Percentiles rank a stretch among this genome's conserved stretches.
phyloP scores from a whole-genome alignment of 805 yeast species.

The Yamadazyma tumulicola region DNA sequence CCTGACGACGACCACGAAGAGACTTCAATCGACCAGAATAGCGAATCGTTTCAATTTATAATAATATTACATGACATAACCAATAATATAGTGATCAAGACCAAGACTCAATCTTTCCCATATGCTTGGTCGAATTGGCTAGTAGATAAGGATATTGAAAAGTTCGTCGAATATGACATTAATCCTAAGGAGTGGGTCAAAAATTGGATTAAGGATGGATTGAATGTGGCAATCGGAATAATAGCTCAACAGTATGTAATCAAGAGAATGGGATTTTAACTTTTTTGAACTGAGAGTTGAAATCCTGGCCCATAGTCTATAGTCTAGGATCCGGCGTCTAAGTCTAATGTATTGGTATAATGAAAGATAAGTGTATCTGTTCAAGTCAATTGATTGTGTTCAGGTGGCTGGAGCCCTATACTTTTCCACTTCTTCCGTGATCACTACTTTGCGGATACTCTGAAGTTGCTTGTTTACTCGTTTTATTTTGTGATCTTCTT shows the following conservation, averaged over 20 bases:
- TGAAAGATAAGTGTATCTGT: too few species aligned
- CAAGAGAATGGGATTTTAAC: conserved; percentile 74
- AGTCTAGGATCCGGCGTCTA: too few species aligned
- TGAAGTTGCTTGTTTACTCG: too few species aligned
- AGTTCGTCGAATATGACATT: conserved; percentile 23
- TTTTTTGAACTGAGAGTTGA: too few species aligned
- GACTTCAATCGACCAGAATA: conserved; percentile 43
- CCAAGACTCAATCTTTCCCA: conserved; percentile 89
- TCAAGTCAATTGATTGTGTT: too few species aligned
- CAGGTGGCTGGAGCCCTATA: too few species aligned
- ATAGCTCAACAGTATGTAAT: conserved; percentile 89
- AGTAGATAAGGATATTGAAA: conserved; percentile 38
- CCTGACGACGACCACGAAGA: conserved; percentile 14
- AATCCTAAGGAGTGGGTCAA: conserved; percentile 44
- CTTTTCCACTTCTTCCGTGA: too few species aligned
- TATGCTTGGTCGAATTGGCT: conserved; percentile 91
- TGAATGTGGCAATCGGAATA: conserved; percentile 76
- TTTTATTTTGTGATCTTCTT: too few species aligned
- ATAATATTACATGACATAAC: conserved; percentile 74
- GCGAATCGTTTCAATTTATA: conserved; percentile 68
- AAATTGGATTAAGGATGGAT: conserved; percentile 52
- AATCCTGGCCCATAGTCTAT: too few species aligned
- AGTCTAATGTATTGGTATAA: too few species aligned
- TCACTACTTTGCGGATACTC: too few species aligned
- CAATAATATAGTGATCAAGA: conserved; percentile 68